These are phyloP conservation scores for Chenopodium quinoa DNA, from an alignment of 148 eudicot species.

Conservation along the genomic window DNA sequence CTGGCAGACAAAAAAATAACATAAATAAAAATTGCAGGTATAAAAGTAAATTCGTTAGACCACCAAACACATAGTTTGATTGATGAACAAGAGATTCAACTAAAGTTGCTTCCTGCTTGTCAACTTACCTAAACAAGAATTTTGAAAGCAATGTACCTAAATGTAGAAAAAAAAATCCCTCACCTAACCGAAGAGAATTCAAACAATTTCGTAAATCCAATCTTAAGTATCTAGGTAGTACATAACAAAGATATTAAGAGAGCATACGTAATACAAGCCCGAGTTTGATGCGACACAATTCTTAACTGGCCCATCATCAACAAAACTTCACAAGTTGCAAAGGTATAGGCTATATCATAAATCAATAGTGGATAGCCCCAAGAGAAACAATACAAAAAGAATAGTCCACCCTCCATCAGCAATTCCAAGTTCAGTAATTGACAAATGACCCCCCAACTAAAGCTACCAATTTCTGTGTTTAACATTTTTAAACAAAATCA, in stretches of 20 bases:
- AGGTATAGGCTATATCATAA: constrained; percentile 3
- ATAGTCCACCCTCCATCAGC: constrained; percentile 5
- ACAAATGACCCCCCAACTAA: constrained; percentile 18
- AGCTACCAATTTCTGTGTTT: constrained; percentile 11
- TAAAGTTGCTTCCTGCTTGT: constrained; percentile 12
- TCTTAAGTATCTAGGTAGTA: neutral
- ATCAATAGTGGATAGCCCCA: constrained; percentile 10
- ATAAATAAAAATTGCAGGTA: neutral
- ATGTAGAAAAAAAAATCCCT: constrained; percentile 7
- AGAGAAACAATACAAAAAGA: constrained; percentile 16
- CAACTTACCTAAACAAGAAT: constrained; percentile 18
- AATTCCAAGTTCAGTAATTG: constrained; percentile 15
- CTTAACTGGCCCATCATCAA: constrained; percentile 19
- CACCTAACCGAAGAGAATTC: constrained; percentile 14
- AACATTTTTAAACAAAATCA: neutral
- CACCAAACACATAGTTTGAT: neutral
- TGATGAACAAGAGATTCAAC: constrained; percentile 6
- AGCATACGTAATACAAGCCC: neutral
- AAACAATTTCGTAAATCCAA: constrained; percentile 9
- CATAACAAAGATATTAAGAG: neutral
- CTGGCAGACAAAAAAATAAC: neutral
- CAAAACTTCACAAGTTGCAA: constrained; percentile 12
- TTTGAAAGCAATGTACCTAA: constrained; percentile 11
- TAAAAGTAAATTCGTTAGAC: neutral
- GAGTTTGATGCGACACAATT: constrained; percentile 7